Evolutionary conservation across 2,329 filamentous ascomycete species (phyloP).

Genomic region (Trichoderma asperellum): DNA sequence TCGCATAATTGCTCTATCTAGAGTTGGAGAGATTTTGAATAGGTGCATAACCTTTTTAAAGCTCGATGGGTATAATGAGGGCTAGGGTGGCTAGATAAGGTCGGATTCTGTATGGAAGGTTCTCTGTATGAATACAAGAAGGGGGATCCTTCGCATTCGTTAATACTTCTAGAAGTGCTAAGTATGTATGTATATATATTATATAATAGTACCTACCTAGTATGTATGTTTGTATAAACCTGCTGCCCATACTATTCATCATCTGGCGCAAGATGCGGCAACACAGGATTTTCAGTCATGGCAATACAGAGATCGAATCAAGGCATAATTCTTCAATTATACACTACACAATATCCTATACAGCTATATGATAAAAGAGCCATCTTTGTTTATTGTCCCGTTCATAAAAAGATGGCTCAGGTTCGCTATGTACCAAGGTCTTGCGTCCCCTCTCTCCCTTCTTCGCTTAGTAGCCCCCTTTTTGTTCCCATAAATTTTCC

Average conservation of each 20-base stretch:
- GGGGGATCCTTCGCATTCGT: not conserved
- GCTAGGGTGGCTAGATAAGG: too few relatives aligned
- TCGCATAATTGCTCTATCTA: not conserved
- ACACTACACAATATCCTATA: constrained; percentile 35
- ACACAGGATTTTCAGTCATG: not conserved
- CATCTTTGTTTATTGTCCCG: not conserved
- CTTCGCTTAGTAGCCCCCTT: not conserved
- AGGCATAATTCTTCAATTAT: constrained; percentile 33
- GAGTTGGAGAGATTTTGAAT: not conserved
- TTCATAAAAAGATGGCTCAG: constrained; percentile 14
- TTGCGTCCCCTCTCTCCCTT: not conserved
- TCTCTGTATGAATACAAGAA: not conserved
- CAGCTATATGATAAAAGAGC: constrained; percentile 32
- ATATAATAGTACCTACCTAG: not conserved
- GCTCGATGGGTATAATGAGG: not conserved
- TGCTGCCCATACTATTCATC: not conserved
- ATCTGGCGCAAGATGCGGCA: not conserved
- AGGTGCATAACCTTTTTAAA: not conserved
- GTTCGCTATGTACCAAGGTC: constrained; percentile 21
- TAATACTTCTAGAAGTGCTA: not conserved
- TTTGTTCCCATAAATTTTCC: not conserved
- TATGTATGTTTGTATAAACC: not conserved
- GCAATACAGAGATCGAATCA: not conserved
- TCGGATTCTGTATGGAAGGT: not conserved
- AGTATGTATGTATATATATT: not conserved